Conservation (phyloP, 2,329 filamentous ascomycete genomes). For the Aspergillus quadrilineatus region DNA sequence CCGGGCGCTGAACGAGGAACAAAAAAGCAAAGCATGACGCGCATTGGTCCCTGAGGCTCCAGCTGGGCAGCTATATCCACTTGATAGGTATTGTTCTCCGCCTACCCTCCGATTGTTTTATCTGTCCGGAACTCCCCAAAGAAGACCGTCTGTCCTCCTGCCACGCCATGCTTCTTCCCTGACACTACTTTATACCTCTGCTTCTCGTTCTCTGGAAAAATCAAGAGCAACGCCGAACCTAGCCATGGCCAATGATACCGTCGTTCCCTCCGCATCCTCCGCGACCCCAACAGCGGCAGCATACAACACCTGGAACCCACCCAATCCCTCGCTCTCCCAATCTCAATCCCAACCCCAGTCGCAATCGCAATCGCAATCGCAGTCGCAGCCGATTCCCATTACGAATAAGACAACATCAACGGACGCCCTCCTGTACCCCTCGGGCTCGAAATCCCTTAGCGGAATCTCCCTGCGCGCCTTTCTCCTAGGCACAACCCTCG, state of each 20-base stretch:
- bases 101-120: slow-evolving; percentile 15
- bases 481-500: slow-evolving; percentile 43
- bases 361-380: slow-evolving; percentile 7
- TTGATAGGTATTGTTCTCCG: slow-evolving; percentile 18
- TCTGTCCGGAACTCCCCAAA: not conserved
- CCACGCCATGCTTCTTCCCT: not conserved
- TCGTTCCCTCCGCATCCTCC: slow-evolving; percentile 3
- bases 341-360: slow-evolving; percentile 5
- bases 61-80: slow-evolving; percentile 1
- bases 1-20: not conserved
- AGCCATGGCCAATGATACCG: not conserved
- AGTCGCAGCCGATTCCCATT: slow-evolving; percentile 10
- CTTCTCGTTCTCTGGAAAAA: not conserved
- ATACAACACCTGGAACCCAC: slow-evolving; percentile 19
- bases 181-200: not conserved
- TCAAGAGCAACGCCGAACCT: not conserved
- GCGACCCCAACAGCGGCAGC: slow-evolving; percentile 4
- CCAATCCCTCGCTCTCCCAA: slow-evolving; percentile 4
- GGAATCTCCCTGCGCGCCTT: slow-evolving; percentile 49
- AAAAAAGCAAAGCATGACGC: not conserved
- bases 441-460: slow-evolving; percentile 43
- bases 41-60: slow-evolving; percentile 5
- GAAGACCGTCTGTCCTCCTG: not conserved
- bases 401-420: slow-evolving; percentile 12
- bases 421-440: slow-evolving; percentile 36